Evolutionary conservation across 805 yeast species (phyloP), one percentile per base, ranked within the genome.

Genomic region (Pichia deserticola): DNA sequence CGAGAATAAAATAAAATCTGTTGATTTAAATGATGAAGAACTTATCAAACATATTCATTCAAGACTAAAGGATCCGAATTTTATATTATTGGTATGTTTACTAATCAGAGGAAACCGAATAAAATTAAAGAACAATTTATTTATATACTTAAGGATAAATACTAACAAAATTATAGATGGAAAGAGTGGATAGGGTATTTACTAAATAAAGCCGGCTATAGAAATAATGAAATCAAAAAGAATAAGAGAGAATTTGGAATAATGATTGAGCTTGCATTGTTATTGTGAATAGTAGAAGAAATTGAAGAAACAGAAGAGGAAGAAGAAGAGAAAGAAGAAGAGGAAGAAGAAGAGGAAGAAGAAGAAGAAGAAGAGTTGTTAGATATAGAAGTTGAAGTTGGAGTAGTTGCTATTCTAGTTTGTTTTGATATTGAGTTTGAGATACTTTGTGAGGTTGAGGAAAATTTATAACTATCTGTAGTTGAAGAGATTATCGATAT

Each of bases 151-250:
- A n/a, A 40, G 10, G 8, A 30, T 20, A 5, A 11, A 40, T 40
- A 40, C 43, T 40, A 40, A 40, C 43, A 40, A n/a, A 29, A 13
- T 20, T 33, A 42, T 33, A 43, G 45, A 35, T 43, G 45, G 45
- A 43, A 43, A 15, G 33, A 13, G 35, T 43, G 25, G 32, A 43
- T 29, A 15, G 32, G n/a, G 32, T 43, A 25, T 29, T 32, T 25
- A 13, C 5, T 12, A 25, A 25, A 13, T 9, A 2, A 11, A 42
- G 28, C 1, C 4, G 11, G 11, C 10, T 34, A 34, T 7, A 30
- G 11, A 27, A 42, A 33, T 11, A 43, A 6, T 9, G 33, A 33
- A 15, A 43, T 7, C 3, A 42, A 5, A n/a, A 42, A n/a, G 13
- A 42, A 42, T 12, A 43, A 28, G 9, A 35, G 4, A n/a, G 40